Evolutionary conservation across 2,329 filamentous ascomycete species (phyloP), one percentile per base, ranked within the genome.

Genomic region (Pleomassaria siparia): DNA sequence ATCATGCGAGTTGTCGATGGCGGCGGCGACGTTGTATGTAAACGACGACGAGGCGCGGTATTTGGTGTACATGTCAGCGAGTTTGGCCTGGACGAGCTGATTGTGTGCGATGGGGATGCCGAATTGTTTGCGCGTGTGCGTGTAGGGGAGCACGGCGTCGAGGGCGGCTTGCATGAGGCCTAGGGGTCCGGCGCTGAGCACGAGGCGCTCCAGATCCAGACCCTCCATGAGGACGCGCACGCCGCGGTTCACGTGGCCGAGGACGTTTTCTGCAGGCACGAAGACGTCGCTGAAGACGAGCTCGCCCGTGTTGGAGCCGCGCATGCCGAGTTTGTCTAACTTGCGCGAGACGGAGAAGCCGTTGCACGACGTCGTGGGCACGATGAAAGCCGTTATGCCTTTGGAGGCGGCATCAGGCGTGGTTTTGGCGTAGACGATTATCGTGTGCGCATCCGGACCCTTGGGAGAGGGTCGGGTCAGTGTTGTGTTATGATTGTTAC

Each of bases 21-120:
- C 80, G 39, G 81, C 80, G 2, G 94, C 94, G 0, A 91, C 91
- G 29, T 80, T 76, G 66, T 95, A 95, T 0, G 92, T 97, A 72
- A 96, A 96, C 2, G 91, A 82, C n/a, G 85, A 79, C 13, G 87
- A 85, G 10, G 88, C 91, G 62, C 89, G 86, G 49, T 94, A 82
- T 72, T 95, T 95, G 40, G 91, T 96, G 74, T 97, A 95, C 91
- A 99, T 96, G 70, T 97, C 91, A 46, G 94, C 91, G 37, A 97
- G 80, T 67, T 91, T 92, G 47, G 89, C 92, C 73, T 97, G 94
- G 18, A 97, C 81, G 53, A 97, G 80, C 72, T 99, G 94, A 71
- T 96, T 95, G 59, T 94, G 87, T 0, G 89, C 92, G 54, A 97
- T 89, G 2, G 92, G 92, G 7, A 72, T 76, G 45, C 86, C 87